Evolutionary conservation across 2,329 filamentous ascomycete species (phyloP), one percentile per base, ranked within the genome.

Genomic region (Colletotrichum brevisporum): DNA sequence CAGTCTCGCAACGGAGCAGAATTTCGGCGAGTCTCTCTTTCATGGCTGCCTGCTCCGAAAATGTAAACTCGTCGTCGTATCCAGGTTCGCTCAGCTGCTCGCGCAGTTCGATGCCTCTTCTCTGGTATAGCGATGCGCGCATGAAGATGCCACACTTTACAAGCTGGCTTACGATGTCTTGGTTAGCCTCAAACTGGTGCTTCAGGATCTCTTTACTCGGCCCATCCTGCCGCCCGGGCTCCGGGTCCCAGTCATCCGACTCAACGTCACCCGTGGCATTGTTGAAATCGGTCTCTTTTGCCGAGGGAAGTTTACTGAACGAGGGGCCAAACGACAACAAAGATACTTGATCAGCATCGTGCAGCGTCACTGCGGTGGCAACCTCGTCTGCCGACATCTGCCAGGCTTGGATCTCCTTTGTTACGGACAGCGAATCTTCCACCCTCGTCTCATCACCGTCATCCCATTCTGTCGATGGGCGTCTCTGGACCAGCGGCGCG

Each of bases 11-110:
- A 15, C 60, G 52, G 5, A 74, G 54, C 2, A 76, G 63, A 18
- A 77, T 77, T 43, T 75, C 74, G 3, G 75, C 76, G 12, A 76
- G 70, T 9, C 58, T 73, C 60, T 78, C 76, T 26, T 70, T 71
- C 76, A 77, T 78, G 16, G 63, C 53, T 12, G 62, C 63, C 24
- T 74, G 64, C 15, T 72, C 59, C n/a, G 62, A 53, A 18, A 70
- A 60, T 6, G 62, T 65, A 12, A 60, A 55, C n/a, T 69, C 58
- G 2, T 73, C 56, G n/a, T 69, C 56, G 6, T 48, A 51, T 9
- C 45, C 21, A 21, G 63, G 53, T n/a, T 66, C 57, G 39, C 67
- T 71, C 2, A 77, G 55, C 45, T 73, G 70, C 31, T 72, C 66
- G 26, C 72, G 72, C 21, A 73, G 67, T 16, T 71, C 58, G 18